Percentiles rank a stretch among this genome's conserved stretches.
Evolutionary conservation across 352 stramenopile species (phyloP).

Genomic region (Thalassiosira hispida): DNA sequence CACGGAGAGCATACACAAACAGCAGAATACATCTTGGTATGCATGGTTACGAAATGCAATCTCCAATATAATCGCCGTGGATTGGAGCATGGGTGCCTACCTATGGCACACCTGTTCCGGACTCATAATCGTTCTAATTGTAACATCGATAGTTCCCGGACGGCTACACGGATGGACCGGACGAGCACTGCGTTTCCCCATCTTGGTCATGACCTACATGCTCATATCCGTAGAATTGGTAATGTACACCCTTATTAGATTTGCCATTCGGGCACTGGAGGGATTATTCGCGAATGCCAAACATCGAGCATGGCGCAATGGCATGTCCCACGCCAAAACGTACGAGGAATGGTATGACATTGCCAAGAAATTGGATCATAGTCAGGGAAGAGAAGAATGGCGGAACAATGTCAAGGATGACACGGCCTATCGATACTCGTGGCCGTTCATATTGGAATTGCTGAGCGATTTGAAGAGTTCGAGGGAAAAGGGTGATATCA

Average conservation of each 20-base stretch:
- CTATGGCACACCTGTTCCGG: conserved; percentile 53
- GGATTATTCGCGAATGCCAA: conserved; percentile 70
- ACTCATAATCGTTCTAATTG: conserved; percentile 59
- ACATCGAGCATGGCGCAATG: conserved; percentile 61
- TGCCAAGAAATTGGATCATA: conserved; percentile 72
- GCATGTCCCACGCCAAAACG: conserved; percentile 59
- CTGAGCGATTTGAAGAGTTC: conserved; percentile 72
- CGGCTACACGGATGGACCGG: conserved; percentile 68
- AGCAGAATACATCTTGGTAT: conserved; percentile 42
- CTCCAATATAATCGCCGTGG: conserved; percentile 40
- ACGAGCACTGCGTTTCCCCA: conserved; percentile 73
- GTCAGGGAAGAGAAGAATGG: conserved; percentile 73
- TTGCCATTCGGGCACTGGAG: conserved; percentile 72
- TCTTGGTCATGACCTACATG: conserved; percentile 79
- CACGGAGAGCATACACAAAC: conserved; percentile 8
- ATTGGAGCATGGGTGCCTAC: conserved; percentile 48
- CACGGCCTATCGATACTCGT: conserved; percentile 78
- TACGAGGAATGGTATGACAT: conserved; percentile 81
- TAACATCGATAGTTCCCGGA: conserved; percentile 72
- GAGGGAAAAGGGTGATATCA: conserved; percentile 59
- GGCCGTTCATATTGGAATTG: conserved; percentile 78
- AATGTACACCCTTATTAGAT: conserved; percentile 76
- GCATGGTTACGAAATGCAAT: conserved; percentile 38
- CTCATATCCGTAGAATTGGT: conserved; percentile 77
- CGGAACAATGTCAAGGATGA: conserved; percentile 58